Evolutionary conservation across 2,329 filamentous ascomycete species (phyloP).

Genomic region (Knufia fluminis): DNA sequence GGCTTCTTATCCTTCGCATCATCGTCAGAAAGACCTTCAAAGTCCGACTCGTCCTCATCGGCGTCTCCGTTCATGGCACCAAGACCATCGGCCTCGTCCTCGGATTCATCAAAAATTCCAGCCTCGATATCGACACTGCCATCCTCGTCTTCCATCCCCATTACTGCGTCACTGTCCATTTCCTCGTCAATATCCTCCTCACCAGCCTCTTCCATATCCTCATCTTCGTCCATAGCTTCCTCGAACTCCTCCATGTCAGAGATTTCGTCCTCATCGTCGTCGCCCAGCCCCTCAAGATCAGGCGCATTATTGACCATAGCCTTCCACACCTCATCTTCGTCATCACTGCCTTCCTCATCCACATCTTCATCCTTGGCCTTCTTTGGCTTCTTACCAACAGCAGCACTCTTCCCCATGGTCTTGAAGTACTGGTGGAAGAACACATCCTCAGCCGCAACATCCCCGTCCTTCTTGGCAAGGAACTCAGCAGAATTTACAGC

Average conservation of each 20-base stretch:
- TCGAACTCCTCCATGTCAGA: slow-evolving; percentile 37
- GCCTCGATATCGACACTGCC: slow-evolving; percentile 23
- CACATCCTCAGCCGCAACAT: slow-evolving; percentile 82
- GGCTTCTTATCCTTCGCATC: slow-evolving; percentile 29
- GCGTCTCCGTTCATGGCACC: slow-evolving; percentile 45
- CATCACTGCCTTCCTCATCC: slow-evolving; percentile 46
- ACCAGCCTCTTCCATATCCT: slow-evolving; percentile 15
- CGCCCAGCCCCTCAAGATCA: slow-evolving; percentile 59
- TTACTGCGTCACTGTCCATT: slow-evolving; percentile 30
- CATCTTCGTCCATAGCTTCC: slow-evolving; percentile 37
- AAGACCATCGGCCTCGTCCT: slow-evolving; percentile 39
- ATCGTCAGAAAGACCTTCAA: slow-evolving; percentile 28
- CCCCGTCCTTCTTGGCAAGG: slow-evolving; percentile 80
- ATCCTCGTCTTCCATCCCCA: slow-evolving; percentile 21
- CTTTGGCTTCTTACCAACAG: slow-evolving; percentile 40
- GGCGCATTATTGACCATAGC: slow-evolving; percentile 74
- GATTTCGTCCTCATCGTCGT: slow-evolving; percentile 50
- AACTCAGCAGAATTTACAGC: slow-evolving; percentile 80
- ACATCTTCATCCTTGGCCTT: slow-evolving; percentile 32
- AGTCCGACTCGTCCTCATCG: slow-evolving; percentile 21
- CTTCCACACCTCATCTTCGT: slow-evolving; percentile 82
- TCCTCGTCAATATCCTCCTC: slow-evolving; percentile 38
- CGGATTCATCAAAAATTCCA: slow-evolving; percentile 32
- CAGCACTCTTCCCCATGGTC: slow-evolving; percentile 55
- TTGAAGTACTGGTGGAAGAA: slow-evolving; percentile 99